Percentiles rank a stretch among this genome's conserved stretches.
Conservation (phyloP, 305 asterid species). For the Fraxinus latifolia region DNA sequence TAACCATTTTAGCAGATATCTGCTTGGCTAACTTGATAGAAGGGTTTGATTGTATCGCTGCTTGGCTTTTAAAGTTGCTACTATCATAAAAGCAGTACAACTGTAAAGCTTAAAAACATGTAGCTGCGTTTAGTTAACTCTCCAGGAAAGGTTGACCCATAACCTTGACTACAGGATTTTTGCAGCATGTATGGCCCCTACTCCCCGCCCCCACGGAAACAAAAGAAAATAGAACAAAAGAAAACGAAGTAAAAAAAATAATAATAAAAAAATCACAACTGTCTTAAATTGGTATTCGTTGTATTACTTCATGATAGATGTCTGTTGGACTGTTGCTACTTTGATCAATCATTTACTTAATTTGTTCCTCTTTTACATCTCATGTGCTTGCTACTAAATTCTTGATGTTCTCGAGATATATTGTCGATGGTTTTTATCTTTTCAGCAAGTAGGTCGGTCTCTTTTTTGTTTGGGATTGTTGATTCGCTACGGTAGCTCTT, state of each 20-base stretch:
- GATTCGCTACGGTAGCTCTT: constrained; percentile 83
- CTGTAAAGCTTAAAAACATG: not conserved
- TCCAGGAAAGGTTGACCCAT: not conserved
- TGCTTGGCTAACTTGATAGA: not conserved
- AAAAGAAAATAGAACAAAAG: not conserved
- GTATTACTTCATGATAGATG: not conserved
- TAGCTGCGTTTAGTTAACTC: not conserved
- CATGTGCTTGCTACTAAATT: constrained; percentile 6
- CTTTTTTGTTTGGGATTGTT: constrained; percentile 98
- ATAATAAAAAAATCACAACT: not conserved
- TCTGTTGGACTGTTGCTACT: not conserved
- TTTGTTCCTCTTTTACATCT: constrained; percentile 6
- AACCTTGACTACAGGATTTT: not conserved
- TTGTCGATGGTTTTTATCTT: constrained; percentile 19
- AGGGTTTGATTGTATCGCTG: not conserved
- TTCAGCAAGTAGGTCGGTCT: constrained; percentile 94
- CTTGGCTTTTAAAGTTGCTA: not conserved
- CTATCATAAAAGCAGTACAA: not conserved
- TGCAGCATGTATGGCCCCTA: not conserved
- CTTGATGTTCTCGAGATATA: constrained; percentile 6
- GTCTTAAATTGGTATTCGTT: not conserved
- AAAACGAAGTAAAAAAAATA: not conserved
- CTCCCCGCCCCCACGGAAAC: not conserved
- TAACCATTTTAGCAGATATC: not conserved
- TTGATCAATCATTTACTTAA: not conserved